Base-by-base conservation (phyloP, 2,329 filamentous ascomycete species). In the Boeremia lycopersici region DNA sequence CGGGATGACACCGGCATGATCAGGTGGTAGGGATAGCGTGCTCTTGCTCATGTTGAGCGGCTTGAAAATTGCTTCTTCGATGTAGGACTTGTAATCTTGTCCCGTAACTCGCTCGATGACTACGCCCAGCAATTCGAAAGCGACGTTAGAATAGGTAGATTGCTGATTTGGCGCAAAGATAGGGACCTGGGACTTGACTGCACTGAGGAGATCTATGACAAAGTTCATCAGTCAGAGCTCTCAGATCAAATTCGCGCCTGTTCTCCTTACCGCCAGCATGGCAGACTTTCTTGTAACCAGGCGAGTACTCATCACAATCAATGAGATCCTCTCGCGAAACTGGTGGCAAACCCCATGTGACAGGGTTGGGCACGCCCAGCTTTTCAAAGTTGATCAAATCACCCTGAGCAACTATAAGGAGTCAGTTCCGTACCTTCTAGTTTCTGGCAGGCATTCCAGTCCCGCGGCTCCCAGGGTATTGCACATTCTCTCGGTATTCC, bases 121-220 rank as follows among this genome's bases (percentile, higher is more conserved):
- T 7, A 78, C 64, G 1, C 77, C 77, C 1, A 80, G 70, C 6
- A 80, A 52, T 33, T 76, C 73, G 47, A 74, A 79, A 11, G 71
- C 73, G 13, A 76, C 43, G 40, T 80, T 79, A 4, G 73, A 74
- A 56, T 79, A 80, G 0, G 76, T 75, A 2, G 74, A 76, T 60
- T 73, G 66, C 48, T 77, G 74, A 44, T 78, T 77, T 0, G 77
- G 76, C 1, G 76, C 75, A 47, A 78, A 78, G 13, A 77, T 34
- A 0, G 76, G 76, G 7, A 62, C 50, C 39, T 65, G 59, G 13
- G 60, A 47, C 31, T 69, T 73, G 41, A 78, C 40, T 4, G 61
- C 54, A 3, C 67, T 25, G 8, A 77, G 57, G 10, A 78, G 56
- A 33, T 78, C 74, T 65, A 38, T 15, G 13, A 39, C 2, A 2